Conservation (phyloP, 2,329 filamentous ascomycete genomes). For the Fusarium sp. region DNA sequence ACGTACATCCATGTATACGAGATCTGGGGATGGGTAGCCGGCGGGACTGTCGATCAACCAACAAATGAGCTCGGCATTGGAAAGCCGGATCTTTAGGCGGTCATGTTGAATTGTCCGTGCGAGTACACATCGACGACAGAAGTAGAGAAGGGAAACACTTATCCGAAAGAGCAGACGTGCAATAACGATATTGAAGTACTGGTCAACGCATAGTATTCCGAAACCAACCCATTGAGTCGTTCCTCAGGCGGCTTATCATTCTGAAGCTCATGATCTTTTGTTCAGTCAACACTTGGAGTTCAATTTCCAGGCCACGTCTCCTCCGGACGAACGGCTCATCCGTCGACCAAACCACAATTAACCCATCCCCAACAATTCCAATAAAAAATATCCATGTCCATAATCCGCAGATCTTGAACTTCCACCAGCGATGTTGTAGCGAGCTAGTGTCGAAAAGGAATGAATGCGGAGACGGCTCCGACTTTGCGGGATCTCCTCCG, state of each 20-base stretch:
- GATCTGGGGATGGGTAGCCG: background rate
- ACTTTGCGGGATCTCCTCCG: slow-evolving; percentile 22
- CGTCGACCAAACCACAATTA: background rate
- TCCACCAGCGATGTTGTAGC: no score
- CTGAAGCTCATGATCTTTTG: background rate
- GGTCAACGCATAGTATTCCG: background rate
- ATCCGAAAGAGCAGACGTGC: background rate
- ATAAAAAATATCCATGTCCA: background rate
- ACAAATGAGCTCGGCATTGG: background rate
- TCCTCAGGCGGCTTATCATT: background rate
- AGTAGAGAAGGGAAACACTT: background rate
- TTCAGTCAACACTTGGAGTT: background rate
- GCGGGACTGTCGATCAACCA: background rate
- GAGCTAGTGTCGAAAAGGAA: background rate
- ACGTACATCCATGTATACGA: background rate
- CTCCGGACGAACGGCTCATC: slow-evolving; percentile 9
- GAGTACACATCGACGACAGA: background rate
- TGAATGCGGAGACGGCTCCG: slow-evolving; percentile 20
- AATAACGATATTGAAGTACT: background rate
- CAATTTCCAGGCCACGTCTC: background rate
- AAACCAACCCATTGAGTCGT: background rate
- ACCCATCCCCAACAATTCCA: background rate
- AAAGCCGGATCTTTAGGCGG: background rate
- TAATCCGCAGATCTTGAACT: no score
- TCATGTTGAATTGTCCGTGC: background rate